Base-by-base conservation (phyloP, 192 early-diverging fungal genomes). In the Podila minutissima region DNA sequence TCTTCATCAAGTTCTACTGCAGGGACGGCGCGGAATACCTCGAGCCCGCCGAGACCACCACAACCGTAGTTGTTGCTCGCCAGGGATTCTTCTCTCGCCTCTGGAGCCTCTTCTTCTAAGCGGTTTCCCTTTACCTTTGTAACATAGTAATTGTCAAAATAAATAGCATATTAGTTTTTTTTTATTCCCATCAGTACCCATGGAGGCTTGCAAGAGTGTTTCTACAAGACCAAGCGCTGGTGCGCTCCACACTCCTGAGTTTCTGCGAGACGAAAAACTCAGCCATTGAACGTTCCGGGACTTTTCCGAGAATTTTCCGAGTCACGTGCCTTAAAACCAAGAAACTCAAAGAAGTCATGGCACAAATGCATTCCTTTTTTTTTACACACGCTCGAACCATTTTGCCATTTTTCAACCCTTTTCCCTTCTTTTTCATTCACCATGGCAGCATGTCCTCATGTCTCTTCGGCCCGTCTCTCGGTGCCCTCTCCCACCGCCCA, bases 1-100 rank as follows among this genome's bases (percentile, higher is more conserved):
- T 93, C 64, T 95, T 95, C 83, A 87, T 89, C 33, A 87, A 87
- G 76, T 94, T 92, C 64, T 95, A 95, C 53, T 87, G 90, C 62
- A 86, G 84, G 53, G 92, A 94, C 26, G 86, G 89, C 11, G 82
- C 57, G 4, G 69, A 82, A 19, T 82, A 67, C 24, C 35, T 15
- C 5, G 60, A 82, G 35, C 66, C 82, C n/a, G 59, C 71, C 1
- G 75, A 81, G 28, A 65, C 79, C 63, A 75, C 76, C 50, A 72
- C 71, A 51, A 69, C 49, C 1, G 85, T 78, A 6, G 75, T 87
- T 12, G 64, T 46, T 4, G 66, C n/a, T 1, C 61, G 65, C 12
- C 61, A 84, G 65, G 71, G 76, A 12, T 60, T 79, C 60, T 49
- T 79, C 22, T 35, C 70, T 35, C 65, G 65, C 5, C 49, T 79